Base-by-base conservation (phyloP, 2,329 filamentous ascomycete species). In the Stenocarpella maydis region DNA sequence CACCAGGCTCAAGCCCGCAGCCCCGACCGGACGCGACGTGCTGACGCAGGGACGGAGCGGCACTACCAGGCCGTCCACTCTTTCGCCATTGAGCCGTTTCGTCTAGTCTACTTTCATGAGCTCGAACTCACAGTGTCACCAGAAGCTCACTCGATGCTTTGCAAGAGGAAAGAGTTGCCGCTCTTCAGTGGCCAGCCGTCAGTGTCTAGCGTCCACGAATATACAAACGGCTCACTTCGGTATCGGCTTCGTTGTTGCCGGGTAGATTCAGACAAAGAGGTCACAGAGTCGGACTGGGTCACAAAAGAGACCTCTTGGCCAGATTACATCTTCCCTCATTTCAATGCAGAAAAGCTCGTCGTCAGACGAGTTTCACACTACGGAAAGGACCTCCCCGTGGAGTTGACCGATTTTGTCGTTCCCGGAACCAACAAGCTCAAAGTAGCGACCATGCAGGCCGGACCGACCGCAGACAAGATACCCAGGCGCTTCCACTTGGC, bases 381-480 rank as follows among this genome's bases (percentile, higher is more conserved):
- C 75, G 90, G 90, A 14, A 92, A 90, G 73, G 92, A 97, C 74
- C 79, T 94, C 10, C 90, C 95, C 0, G 82, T 92, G 7, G 93
- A 97, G 73, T 81, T 97, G 28, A 94, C 93, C 0, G 78, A 87
- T 12, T 70, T 80, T 24, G 73, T 97, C 6, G 77, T 75, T 10
- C 73, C 80, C 19, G 93, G 92, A 0, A 75, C 77, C 7, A 97
- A 97, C 74, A 77, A 75, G 0, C 76, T 97, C 3, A 80, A 84
- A 5, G 77, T 95, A 74, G 88, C 74, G 71, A 81, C 82, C 65
- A 75, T 74, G 66, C 75, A 50, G 70, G 78, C 71, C 41, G 31
- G 47, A 24, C 65, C 50, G 39, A 55, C 55, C 28, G 54, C 34
- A 15, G 63, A 64, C 41, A 64, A 61, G 21, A 63, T 65, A 37